phyloP scores from a whole-genome alignment of 257 asterid species.

The Solanum neorickii region DNA sequence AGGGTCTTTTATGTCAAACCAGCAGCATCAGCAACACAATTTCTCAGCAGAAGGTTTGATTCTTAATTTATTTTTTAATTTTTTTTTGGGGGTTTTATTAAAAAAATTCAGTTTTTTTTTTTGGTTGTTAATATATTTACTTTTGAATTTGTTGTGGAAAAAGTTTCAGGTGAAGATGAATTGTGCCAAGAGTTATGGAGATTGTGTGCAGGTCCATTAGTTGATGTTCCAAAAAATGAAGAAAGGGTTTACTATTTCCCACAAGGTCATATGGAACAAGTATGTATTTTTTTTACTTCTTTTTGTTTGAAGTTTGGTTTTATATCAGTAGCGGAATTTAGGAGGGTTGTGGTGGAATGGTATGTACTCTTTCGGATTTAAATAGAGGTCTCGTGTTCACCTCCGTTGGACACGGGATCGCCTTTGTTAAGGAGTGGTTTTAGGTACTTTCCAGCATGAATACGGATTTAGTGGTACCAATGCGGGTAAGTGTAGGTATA shows the following conservation, averaged over 20 bases:
- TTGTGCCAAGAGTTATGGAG: constrained; percentile 72
- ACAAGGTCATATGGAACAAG: constrained; percentile 98
- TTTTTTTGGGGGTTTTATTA: not conserved
- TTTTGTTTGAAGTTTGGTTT: not conserved
- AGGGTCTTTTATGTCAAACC: constrained; percentile 13
- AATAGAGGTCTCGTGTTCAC: not conserved
- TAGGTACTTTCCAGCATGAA: not conserved
- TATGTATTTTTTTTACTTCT: constrained; percentile 14
- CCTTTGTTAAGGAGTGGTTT: not conserved
- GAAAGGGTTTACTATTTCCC: constrained; percentile 90
- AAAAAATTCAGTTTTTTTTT: not conserved
- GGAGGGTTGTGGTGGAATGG: not conserved
- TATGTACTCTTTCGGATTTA: not conserved
- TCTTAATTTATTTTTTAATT: not conserved
- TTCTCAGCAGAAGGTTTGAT: constrained; percentile 13
- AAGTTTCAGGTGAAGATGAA: constrained; percentile 29
- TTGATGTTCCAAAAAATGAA: constrained; percentile 61
- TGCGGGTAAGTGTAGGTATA: not conserved
- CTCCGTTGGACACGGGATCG: not conserved
- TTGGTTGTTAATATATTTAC: not conserved
- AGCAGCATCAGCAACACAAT: constrained; percentile 4
- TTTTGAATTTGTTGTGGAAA: not conserved
- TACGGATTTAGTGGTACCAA: not conserved
- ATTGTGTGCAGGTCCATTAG: constrained; percentile 96
- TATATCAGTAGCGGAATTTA: not conserved